phyloP scores from a whole-genome alignment of 176 grass and related monocot species.

The Triticum urartu region DNA sequence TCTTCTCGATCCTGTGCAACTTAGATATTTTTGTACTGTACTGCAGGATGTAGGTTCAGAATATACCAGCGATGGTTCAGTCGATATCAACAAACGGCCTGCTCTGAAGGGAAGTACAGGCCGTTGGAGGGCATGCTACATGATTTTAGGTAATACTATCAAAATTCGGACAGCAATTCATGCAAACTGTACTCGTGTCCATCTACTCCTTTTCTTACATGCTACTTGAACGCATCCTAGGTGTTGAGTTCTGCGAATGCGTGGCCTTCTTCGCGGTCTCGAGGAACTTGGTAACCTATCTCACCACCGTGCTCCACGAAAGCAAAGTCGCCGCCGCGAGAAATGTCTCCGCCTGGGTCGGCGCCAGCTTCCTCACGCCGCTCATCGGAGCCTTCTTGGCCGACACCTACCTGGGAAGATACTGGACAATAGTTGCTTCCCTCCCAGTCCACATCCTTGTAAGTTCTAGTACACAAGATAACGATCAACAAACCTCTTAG shows the following conservation, averaged over 20 bases:
- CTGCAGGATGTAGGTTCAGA: constrained; percentile 5
- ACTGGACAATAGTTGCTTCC: not conserved
- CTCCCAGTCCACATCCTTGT: not conserved
- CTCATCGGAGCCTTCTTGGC: not conserved
- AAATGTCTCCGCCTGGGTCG: not conserved
- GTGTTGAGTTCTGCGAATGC: not conserved
- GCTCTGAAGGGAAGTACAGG: constrained; percentile 25
- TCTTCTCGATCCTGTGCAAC: not conserved
- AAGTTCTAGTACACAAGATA: not conserved
- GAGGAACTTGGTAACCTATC: not conserved
- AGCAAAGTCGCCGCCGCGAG: not conserved
- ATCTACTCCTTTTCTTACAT: not conserved
- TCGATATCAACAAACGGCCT: constrained; percentile 18
- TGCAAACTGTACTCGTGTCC: not conserved
- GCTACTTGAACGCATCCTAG: not conserved
- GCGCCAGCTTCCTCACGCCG: not conserved
- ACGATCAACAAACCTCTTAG: not conserved
- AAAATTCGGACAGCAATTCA: not conserved
- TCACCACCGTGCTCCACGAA: not conserved
- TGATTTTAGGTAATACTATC: not conserved
- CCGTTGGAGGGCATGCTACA: constrained; percentile 20
- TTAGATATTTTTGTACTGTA: not conserved
- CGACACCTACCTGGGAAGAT: constrained; percentile 24
- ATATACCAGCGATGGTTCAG: constrained; percentile 6
- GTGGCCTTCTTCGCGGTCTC: not conserved